Evolutionary conservation across 2,329 filamentous ascomycete genomes (phyloP).

Genomic region (Chrysoporthe austroafricana): DNA sequence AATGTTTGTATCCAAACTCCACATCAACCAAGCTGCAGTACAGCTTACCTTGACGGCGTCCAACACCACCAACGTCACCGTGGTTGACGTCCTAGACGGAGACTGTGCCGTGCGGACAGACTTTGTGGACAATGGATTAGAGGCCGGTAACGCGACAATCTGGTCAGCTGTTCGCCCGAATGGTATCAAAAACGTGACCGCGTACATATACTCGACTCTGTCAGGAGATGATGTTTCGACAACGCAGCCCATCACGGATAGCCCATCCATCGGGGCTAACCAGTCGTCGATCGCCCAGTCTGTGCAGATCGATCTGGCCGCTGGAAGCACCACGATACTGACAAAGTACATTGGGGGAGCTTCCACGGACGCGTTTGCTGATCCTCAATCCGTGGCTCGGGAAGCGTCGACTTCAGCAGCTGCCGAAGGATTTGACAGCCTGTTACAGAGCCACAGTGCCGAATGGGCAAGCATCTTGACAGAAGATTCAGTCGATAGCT

Average conservation of each 20-base stretch:
- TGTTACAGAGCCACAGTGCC: slow-evolving; percentile 58
- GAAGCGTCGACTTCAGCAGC: slow-evolving; percentile 53
- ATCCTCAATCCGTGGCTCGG: slow-evolving; percentile 59
- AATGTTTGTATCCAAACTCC: slow-evolving; percentile 67
- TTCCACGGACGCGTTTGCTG: slow-evolving; percentile 67
- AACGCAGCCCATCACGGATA: slow-evolving; percentile 47
- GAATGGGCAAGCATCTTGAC: slow-evolving; percentile 68
- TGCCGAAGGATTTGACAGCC: slow-evolving; percentile 55
- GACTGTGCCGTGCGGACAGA: slow-evolving; percentile 68
- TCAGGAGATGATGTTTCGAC: slow-evolving; percentile 46
- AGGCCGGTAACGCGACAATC: slow-evolving; percentile 52
- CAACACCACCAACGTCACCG: slow-evolving; percentile 55
- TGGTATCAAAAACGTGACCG: slow-evolving; percentile 65
- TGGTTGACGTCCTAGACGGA: slow-evolving; percentile 71
- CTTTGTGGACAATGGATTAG: slow-evolving; percentile 59
- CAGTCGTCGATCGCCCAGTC: slow-evolving; percentile 68
- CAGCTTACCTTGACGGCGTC: slow-evolving; percentile 62
- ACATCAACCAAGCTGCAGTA: slow-evolving; percentile 58
- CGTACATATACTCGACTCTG: slow-evolving; percentile 52
- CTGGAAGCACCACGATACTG: slow-evolving; percentile 57
- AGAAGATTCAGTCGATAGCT: slow-evolving; percentile 65
- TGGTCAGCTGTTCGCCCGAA: slow-evolving; percentile 67
- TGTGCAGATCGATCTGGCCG: slow-evolving; percentile 55
- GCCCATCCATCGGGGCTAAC: slow-evolving; percentile 57
- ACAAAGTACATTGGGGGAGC: slow-evolving; percentile 72